Evolutionary conservation across 768 basidiomycete genomes (phyloP).

Genomic region (Boletus vermiculosoides): DNA sequence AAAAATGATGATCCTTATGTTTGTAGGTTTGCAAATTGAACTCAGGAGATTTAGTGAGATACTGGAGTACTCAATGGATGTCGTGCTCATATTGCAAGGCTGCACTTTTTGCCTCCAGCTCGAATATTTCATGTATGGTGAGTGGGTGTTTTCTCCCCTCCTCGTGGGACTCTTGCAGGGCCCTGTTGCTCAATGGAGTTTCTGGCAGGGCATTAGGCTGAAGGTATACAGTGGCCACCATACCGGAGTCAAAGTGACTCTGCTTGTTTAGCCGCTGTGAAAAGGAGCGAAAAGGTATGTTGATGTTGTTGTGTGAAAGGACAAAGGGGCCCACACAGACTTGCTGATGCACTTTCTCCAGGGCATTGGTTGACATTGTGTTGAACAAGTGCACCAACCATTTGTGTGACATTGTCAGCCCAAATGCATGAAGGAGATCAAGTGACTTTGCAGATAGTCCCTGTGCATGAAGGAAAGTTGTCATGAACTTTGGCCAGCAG

Average conservation of each 20-base stretch:
- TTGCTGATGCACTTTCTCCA: background rate
- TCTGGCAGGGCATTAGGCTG: constrained; percentile 24
- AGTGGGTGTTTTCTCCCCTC: too few relatives aligned
- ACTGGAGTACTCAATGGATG: constrained; percentile 24
- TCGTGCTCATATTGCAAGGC: background rate
- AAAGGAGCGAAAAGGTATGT: constrained; percentile 32
- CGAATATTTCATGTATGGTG: too few relatives aligned
- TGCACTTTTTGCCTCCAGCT: constrained; percentile 6
- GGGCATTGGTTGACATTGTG: constrained; percentile 1
- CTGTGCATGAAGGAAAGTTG: background rate
- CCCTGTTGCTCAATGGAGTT: constrained; percentile 5
- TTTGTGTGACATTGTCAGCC: background rate
- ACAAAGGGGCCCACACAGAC: constrained; percentile 14
- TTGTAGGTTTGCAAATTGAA: constrained; percentile 12
- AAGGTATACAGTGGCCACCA: constrained; percentile 34
- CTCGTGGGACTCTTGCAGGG: constrained; percentile 13
- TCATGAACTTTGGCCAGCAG: background rate
- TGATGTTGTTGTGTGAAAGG: background rate
- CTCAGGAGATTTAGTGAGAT: constrained; percentile 28
- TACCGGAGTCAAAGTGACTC: constrained; percentile 36
- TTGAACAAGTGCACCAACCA: background rate
- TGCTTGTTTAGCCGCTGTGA: constrained; percentile 40
- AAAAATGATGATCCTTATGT: constrained; percentile 8
- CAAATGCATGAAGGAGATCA: background rate
- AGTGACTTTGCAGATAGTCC: background rate